These are phyloP conservation scores for Silene latifolia DNA, from an alignment of 148 eudicot species.

Conservation along the genomic window DNA sequence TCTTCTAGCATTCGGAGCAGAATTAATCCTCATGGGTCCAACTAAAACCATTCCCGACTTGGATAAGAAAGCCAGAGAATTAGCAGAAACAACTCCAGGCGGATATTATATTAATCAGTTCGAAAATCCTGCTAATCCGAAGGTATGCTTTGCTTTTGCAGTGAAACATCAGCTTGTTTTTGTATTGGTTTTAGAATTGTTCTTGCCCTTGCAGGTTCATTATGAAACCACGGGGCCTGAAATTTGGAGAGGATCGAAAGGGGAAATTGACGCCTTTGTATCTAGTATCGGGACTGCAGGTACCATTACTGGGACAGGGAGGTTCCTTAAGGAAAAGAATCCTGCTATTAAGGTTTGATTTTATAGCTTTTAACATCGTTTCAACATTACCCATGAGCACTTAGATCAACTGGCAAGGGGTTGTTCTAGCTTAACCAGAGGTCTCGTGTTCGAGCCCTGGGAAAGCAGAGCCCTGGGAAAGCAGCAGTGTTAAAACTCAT, in stretches of 20 bases:
- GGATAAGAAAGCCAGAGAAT: slow-evolving; percentile 42
- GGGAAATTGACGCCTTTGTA: slow-evolving; percentile 68
- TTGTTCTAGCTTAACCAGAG: no score
- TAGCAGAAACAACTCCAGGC: slow-evolving; percentile 60
- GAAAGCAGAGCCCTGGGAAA: no score
- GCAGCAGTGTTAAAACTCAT: no score
- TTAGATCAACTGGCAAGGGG: no score
- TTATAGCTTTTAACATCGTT: neutral
- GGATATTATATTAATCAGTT: slow-evolving; percentile 56
- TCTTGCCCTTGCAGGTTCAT: slow-evolving; percentile 46
- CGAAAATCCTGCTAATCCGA: slow-evolving; percentile 77
- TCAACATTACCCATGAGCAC: neutral
- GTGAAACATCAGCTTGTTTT: neutral
- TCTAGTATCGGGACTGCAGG: slow-evolving; percentile 83
- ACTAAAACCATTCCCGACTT: slow-evolving; percentile 49
- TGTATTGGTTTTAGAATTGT: neutral
- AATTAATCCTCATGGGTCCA: slow-evolving; percentile 50
- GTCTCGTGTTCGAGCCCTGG: no score
- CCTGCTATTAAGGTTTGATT: slow-evolving; percentile 59
- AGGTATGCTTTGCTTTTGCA: slow-evolving; percentile 35
- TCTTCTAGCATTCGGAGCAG: slow-evolving; percentile 72
- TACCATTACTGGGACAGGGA: slow-evolving; percentile 72
- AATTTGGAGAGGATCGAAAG: slow-evolving; percentile 68
- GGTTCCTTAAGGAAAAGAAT: slow-evolving; percentile 72
- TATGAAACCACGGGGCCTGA: slow-evolving; percentile 91